Percentiles rank a stretch among this genome's conserved stretches.
Conservation (phyloP, 257 asterid species). For the Capsicum baccatum region DNA sequence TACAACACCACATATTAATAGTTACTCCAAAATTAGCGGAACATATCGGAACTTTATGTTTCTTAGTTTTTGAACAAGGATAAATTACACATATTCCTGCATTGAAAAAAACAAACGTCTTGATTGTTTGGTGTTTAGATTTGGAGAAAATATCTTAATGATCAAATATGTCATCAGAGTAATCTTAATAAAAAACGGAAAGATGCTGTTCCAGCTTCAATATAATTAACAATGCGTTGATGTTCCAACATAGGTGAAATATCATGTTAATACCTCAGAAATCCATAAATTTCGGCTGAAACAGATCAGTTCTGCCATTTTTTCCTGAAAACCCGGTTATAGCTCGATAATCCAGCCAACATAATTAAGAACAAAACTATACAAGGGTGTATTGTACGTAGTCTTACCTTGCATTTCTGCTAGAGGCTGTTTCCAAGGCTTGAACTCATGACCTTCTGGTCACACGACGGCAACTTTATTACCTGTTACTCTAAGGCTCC, state of each 20-base stretch:
- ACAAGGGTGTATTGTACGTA: too few relatives aligned
- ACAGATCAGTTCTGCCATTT: too few relatives aligned
- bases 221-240: neutral
- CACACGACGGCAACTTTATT: too few relatives aligned
- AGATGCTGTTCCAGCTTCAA: neutral
- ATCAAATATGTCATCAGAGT: neutral
- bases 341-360: too few relatives aligned
- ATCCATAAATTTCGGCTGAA: neutral
- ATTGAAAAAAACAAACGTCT: neutral
- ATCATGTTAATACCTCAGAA: neutral
- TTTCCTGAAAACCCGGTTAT: too few relatives aligned
- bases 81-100: neutral
- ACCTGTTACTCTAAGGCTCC: too few relatives aligned
- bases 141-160: neutral
- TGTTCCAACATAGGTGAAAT: neutral
- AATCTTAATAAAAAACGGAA: neutral
- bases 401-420: too few relatives aligned
- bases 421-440: too few relatives aligned
- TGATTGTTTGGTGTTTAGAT: neutral
- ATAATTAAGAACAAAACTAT: too few relatives aligned
- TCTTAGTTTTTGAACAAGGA: neutral
- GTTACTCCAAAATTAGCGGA: neutral
- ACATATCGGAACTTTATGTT: neutral
- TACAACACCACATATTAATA: neutral
- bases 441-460: too few relatives aligned